Evolutionary conservation across 345 rosid genomes (phyloP).

Genomic region (Salix udensis): DNA sequence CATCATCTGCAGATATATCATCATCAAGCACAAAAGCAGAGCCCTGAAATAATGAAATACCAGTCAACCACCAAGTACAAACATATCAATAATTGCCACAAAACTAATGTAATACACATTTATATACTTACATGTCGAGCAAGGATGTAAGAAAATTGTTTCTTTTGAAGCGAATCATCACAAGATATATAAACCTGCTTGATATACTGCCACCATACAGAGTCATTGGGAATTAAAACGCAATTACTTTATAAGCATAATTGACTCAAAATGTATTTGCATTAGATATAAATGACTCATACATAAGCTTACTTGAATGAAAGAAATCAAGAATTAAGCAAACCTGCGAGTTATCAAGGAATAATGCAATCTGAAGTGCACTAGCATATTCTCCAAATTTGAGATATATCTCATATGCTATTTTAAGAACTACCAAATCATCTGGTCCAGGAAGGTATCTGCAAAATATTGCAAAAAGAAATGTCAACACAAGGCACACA

Average conservation of each 20-base stretch:
- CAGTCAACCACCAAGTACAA: slow-evolving; percentile 5
- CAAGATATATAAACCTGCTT: slow-evolving; percentile 78
- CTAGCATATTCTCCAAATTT: slow-evolving; percentile 67
- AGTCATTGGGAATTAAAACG: slow-evolving; percentile 1
- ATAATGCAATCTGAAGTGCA: slow-evolving; percentile 82
- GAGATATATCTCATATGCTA: slow-evolving; percentile 71
- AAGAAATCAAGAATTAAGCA: slow-evolving; percentile 5
- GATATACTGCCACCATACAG: slow-evolving; percentile 52
- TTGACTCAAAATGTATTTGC: neutral
- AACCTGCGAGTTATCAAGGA: slow-evolving; percentile 81
- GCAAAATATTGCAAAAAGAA: slow-evolving; percentile 24
- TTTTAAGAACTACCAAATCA: slow-evolving; percentile 68
- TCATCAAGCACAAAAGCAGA: slow-evolving; percentile 62
- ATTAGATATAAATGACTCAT: neutral
- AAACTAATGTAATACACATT: neutral
- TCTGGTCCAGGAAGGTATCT: slow-evolving; percentile 95
- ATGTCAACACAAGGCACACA: neutral
- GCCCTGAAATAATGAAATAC: slow-evolving; percentile 48
- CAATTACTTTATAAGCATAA: neutral
- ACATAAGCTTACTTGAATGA: slow-evolving; percentile 3
- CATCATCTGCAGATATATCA: slow-evolving; percentile 58
- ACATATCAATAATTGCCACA: neutral
- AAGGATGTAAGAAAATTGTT: slow-evolving; percentile 85
- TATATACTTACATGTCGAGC: slow-evolving; percentile 75
- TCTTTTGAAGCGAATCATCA: slow-evolving; percentile 56